These are phyloP conservation scores for Lentinus tigrinus DNA, from an alignment of 768 basidiomycete species.

Conservation along the genomic window DNA sequence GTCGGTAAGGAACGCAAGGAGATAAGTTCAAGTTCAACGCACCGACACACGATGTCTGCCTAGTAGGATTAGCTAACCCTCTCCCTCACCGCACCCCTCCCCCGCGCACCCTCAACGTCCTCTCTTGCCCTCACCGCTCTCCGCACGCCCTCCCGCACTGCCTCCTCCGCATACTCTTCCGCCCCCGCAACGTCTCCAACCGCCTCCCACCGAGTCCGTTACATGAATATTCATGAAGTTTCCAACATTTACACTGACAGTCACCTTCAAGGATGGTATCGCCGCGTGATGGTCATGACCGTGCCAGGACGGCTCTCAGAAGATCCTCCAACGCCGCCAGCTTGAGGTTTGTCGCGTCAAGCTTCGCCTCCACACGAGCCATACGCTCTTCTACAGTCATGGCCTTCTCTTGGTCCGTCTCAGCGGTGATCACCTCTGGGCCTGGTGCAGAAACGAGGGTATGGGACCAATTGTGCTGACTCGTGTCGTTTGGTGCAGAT, in stretches of 20 bases:
- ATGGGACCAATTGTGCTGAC: not conserved
- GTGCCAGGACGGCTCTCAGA: not conserved
- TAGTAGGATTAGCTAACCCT: too few species aligned
- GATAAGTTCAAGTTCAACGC: too few species aligned
- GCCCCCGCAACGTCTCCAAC: constrained; percentile 9
- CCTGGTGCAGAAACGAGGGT: not conserved
- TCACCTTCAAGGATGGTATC: too few species aligned
- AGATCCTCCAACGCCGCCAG: not conserved
- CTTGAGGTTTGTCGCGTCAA: not conserved
- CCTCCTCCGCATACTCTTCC: constrained; percentile 3
- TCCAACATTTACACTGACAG: too few species aligned
- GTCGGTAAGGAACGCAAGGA: too few species aligned
- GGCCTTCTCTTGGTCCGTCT: not conserved
- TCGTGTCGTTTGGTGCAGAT: not conserved
- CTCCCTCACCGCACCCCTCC: constrained; percentile 3
- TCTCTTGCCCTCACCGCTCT: not conserved
- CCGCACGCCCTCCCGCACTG: constrained; percentile 1
- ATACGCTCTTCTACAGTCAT: not conserved
- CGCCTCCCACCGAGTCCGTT: constrained; percentile 11
- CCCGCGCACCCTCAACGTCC: constrained; percentile 1
- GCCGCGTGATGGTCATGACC: too few species aligned
- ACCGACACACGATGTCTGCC: too few species aligned
- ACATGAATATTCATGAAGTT: constrained; percentile 11
- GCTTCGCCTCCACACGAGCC: not conserved
- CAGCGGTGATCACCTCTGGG: not conserved